These are phyloP conservation scores for Penicillium robsamsonii DNA, from an alignment of 495 filamentous ascomycete species.

Conservation along the genomic window DNA sequence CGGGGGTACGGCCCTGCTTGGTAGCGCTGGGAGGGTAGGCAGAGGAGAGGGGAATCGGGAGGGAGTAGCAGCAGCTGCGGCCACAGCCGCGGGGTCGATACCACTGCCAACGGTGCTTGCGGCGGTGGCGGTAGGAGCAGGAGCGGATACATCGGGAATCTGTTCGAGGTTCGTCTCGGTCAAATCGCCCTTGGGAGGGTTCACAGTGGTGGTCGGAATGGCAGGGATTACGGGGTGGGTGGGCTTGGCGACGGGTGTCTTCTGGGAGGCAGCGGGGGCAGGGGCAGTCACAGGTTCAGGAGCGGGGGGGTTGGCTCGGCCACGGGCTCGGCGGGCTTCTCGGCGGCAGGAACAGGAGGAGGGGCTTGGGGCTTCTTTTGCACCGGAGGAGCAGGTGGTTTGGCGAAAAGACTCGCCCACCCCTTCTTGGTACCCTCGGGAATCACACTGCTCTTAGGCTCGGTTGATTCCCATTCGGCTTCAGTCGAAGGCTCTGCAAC, in stretches of 20 bases:
- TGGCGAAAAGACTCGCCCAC: slow-evolving; percentile 63
- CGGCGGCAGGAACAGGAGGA: slow-evolving; percentile 29
- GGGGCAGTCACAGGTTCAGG: slow-evolving; percentile 33
- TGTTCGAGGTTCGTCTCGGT: slow-evolving; percentile 91
- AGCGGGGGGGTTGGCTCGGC: slow-evolving; percentile 24
- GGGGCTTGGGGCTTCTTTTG: slow-evolving; percentile 35
- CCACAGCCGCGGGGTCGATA: slow-evolving; percentile 61
- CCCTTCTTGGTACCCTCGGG: slow-evolving; percentile 56
- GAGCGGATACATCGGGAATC: slow-evolving; percentile 73
- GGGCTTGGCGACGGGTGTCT: slow-evolving; percentile 30
- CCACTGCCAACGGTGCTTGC: slow-evolving; percentile 90
- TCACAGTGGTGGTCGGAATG: slow-evolving; percentile 54
- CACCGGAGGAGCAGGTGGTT: slow-evolving; percentile 41
- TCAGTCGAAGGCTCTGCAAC: slow-evolving; percentile 32
- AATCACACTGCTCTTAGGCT: slow-evolving; percentile 45
- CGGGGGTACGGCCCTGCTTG: slow-evolving; percentile 77
- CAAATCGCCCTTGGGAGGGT: slow-evolving; percentile 76
- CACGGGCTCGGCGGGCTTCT: slow-evolving; percentile 31
- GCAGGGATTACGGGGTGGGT: slow-evolving; percentile 33
- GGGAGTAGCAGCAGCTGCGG: slow-evolving; percentile 53
- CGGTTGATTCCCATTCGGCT: slow-evolving; percentile 28
- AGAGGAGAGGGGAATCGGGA: slow-evolving; percentile 56
- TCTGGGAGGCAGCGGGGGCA: slow-evolving; percentile 28
- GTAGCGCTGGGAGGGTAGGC: slow-evolving; percentile 72
- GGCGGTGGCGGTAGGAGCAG: slow-evolving; percentile 73